Evolutionary conservation across 495 filamentous ascomycete species (phyloP), one percentile per base, ranked within the genome.

Genomic region (Hyaloscypha bicolor): DNA sequence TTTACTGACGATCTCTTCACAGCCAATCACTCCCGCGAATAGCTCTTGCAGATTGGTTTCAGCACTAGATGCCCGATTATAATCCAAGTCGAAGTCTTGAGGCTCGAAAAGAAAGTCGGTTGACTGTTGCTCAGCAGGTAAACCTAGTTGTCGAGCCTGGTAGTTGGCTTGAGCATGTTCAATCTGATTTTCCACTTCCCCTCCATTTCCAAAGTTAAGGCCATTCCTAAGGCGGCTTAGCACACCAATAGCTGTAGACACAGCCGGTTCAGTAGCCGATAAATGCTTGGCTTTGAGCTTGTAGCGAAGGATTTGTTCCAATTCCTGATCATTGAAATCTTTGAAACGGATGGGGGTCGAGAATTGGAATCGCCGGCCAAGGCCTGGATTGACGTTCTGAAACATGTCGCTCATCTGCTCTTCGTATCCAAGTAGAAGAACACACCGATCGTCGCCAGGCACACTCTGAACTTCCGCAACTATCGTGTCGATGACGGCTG

Each of bases 351-450:
- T 94, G 0, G 86, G 89, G 5, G 80, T 76, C 0, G 83, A 79
- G 0, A 92, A 77, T 0, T 86, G 87, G 65, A 96, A 95, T 9
- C 91, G 82, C 59, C 92, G 82, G 4, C 75, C 77, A 3, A 96
- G 80, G 0, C 92, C 92, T 0, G 91, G 90, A 66, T 96, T 96
- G 68, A 89, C 88, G 61, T 91, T 90, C 62, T 88, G 88, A 67
- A 96, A 91, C 91, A 95, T 93, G 4, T 81, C 74, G 61, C 84
- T 81, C 85, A 96, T 91, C 71, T 90, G 79, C n/a, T 90, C 86
- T 68, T 90, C 83, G 75, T 96, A 94, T 0, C 92, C 92, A 2
- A 94, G 79, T 0, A 94, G 79, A 0, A 96, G 77, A 0, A 95
- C 88, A 63, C 91, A 94, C 21, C 89, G 83, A 74, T 95, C 91